Conservation (phyloP, 768 basidiomycete genomes). For the Pulveroboletus sp. region DNA sequence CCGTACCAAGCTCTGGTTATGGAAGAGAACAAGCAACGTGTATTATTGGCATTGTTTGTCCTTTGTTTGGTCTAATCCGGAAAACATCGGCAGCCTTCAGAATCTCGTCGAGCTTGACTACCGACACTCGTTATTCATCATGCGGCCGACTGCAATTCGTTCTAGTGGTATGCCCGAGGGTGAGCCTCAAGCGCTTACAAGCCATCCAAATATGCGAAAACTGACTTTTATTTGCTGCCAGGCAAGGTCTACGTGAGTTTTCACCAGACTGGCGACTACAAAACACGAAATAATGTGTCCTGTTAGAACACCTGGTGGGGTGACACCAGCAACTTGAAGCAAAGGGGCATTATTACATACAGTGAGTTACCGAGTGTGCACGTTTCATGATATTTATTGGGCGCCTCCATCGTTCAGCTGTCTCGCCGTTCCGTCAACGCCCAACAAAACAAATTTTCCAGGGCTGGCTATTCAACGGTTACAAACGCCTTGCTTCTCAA, state of each 20-base stretch:
- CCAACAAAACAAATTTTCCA: conserved; percentile 68
- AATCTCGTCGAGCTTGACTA: conserved; percentile 2
- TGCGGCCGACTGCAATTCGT: conserved; percentile 52
- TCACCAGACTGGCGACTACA: background rate
- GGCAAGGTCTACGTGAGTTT: conserved; percentile 80
- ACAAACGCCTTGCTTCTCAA: conserved; percentile 70
- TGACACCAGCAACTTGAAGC: conserved; percentile 62
- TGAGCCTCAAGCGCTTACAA: conserved; percentile 52
- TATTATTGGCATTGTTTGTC: conserved; percentile 30
- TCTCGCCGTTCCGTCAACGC: conserved; percentile 82
- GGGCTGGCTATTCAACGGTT: conserved; percentile 85
- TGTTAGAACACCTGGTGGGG: conserved; percentile 90
- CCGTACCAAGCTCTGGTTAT: conserved; percentile 16
- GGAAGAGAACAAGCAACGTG: conserved; percentile 1
- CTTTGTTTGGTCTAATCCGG: conserved; percentile 34
- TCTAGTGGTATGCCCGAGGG: conserved; percentile 81
- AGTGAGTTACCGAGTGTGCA: conserved; percentile 48
- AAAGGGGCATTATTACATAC: conserved; percentile 78
- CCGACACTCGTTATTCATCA: conserved; percentile 28
- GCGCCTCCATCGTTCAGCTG: conserved; percentile 41
- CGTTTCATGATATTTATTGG: background rate
- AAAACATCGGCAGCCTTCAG: conserved; percentile 22
- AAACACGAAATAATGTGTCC: conserved; percentile 1
- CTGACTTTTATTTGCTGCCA: conserved; percentile 28
- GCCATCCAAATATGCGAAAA: background rate